Evolutionary conservation across 2,329 filamentous ascomycete genomes (phyloP).

Genomic region (Aureobasidium sp.): DNA sequence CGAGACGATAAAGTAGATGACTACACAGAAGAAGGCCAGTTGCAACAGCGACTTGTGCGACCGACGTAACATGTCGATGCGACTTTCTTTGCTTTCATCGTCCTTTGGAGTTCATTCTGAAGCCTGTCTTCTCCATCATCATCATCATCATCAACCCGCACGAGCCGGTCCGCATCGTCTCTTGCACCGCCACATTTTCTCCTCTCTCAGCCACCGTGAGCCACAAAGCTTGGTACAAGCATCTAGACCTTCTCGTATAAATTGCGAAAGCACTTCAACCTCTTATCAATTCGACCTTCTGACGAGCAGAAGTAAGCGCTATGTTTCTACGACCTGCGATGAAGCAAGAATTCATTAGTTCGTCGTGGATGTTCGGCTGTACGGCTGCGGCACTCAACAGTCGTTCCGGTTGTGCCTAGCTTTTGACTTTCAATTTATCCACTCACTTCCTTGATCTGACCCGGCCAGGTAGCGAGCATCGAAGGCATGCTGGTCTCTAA

Average conservation of each 20-base stretch:
- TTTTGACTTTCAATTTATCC: conserved; percentile 7
- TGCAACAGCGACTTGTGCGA: conserved; percentile 29
- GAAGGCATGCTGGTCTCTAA: neutral
- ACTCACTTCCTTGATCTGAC: neutral
- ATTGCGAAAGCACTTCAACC: neutral
- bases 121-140: too few species aligned
- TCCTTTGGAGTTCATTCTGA: too few species aligned
- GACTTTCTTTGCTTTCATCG: conserved; percentile 16
- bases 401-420: neutral
- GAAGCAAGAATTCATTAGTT: neutral
- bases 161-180: neutral
- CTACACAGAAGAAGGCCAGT: conserved; percentile 26
- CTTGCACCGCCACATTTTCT: neutral
- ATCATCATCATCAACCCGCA: neutral
- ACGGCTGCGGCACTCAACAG: neutral
- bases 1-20: conserved; percentile 31
- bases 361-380: neutral
- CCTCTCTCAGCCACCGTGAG: neutral
- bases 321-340: neutral
- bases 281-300: neutral
- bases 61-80: conserved; percentile 28
- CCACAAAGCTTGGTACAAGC: neutral
- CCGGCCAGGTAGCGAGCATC: neutral
- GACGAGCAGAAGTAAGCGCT: neutral
- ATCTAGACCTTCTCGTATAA: neutral